Evolutionary conservation across 2,329 filamentous ascomycete genomes (phyloP), one percentile per base, ranked within the genome.

Genomic region (Ophiostoma montium): DNA sequence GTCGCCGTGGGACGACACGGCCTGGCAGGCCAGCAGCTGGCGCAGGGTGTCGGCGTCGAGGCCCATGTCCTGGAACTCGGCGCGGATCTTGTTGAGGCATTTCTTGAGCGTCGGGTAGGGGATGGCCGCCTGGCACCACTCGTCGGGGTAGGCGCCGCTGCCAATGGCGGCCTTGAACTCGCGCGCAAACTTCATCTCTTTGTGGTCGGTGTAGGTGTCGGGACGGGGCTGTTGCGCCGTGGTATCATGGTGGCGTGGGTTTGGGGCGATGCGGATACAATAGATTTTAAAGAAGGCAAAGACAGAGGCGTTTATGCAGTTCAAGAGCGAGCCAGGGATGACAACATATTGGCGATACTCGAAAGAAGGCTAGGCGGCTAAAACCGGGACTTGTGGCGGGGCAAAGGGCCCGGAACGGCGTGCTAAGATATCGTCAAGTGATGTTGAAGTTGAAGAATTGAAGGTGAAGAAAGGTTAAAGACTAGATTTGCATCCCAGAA

Each of bases 31-130:
- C 49, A 84, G 70, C 27, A 92, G 71, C 50, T 76, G 74, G 43
- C 78, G 72, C 49, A 94, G 67, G 2, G 82, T 87, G 10, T 81
- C 73, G 5, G 76, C 75, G 55, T 86, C 82, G 30, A 94, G 75
- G 8, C 86, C 86, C 13, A 90, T 67, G 32, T 74, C 71, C 36
- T 71, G 67, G 47, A 94, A 72, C 67, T 94, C 86, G 47, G 69
- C 67, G 55, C 82, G 77, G 46, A 94, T 81, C 60, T 81, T 82
- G 61, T 89, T 90, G 61, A 94, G 82, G 65, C 84, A 86, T 68
- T 94, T 94, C 66, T 94, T 94, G 50, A 94, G 75, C 63, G 87
- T 78, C 41, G 82, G 76, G 62, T 94, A 94, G 3, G 84, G 86
- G 53, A 94, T 85, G 45, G 87, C 86, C 27, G 79, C 80, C 41